phyloP scores from a whole-genome alignment of 2,329 filamentous ascomycete species.

The Botrytis medusae region DNA sequence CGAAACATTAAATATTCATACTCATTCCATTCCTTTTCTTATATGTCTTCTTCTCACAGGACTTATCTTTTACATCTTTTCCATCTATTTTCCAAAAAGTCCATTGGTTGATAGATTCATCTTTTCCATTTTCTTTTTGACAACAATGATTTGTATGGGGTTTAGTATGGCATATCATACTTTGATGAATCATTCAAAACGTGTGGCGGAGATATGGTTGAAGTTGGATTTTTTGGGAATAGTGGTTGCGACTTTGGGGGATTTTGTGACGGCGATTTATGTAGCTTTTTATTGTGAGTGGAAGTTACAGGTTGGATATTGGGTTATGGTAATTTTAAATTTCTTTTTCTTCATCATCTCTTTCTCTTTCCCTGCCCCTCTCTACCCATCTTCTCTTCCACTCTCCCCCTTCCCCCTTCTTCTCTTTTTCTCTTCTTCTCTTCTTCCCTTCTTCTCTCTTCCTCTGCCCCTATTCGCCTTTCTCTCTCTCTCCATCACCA shows the following conservation, averaged over 20 bases:
- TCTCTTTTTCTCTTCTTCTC: too few relatives aligned
- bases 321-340: constrained; percentile 16
- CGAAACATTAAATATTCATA: constrained; percentile 19
- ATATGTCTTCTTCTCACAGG: not conserved
- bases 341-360: not conserved
- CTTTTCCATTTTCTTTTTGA: not conserved
- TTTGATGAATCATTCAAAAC: constrained; percentile 17
- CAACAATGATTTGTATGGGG: not conserved
- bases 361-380: not conserved
- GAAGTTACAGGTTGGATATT: constrained; percentile 10
- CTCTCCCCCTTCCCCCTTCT: not conserved
- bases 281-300: constrained; percentile 21
- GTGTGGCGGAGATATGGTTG: not conserved
- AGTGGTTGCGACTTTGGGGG: constrained; percentile 16
- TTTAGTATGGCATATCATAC: constrained; percentile 18
- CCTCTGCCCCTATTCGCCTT: too few relatives aligned
- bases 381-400: not conserved
- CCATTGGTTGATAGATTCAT: not conserved
- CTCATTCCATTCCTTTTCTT: constrained; percentile 10
- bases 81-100: not conserved
- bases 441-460: too few relatives aligned
- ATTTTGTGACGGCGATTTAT: constrained; percentile 16
- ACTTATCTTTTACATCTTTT: constrained; percentile 14
- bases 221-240: constrained; percentile 21
- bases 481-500: not conserved